phyloP scores from a whole-genome alignment of 306 rosid species.

The Gleditsia sinensis region DNA sequence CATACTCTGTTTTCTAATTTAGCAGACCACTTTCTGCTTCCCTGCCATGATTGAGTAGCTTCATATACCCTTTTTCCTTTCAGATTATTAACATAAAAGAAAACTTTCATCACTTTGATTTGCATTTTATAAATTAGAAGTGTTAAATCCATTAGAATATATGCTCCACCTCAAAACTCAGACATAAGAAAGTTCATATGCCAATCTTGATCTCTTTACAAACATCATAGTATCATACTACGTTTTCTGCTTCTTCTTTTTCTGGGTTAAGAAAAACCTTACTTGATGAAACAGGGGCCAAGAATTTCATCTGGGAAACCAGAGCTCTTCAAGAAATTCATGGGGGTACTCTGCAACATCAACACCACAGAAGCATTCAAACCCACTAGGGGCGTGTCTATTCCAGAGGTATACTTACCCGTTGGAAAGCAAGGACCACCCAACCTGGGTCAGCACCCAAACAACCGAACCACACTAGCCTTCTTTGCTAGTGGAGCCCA shows the following conservation, averaged over 20 bases:
- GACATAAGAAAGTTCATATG: constrained; percentile 64
- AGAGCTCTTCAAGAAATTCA: constrained; percentile 54
- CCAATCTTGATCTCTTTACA: constrained; percentile 49
- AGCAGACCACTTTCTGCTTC: too few relatives aligned
- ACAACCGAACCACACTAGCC: constrained; percentile 46
- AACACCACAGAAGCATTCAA: constrained; percentile 70
- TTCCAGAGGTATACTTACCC: constrained; percentile 67
- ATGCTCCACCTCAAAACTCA: constrained; percentile 35
- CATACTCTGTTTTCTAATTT: background rate
- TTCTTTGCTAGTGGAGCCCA: constrained; percentile 78
- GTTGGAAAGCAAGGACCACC: constrained; percentile 53
- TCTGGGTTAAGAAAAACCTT: too few relatives aligned
- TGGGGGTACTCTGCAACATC: constrained; percentile 73
- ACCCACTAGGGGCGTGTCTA: constrained; percentile 61
- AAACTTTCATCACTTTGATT: too few relatives aligned
- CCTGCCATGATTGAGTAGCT: too few relatives aligned
- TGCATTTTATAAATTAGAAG: background rate
- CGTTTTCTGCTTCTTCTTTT: background rate
- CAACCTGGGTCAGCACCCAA: constrained; percentile 30
- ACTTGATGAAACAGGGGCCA: constrained; percentile 57
- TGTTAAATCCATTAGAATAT: background rate
- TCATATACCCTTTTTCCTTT: background rate
- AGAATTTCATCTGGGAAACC: constrained; percentile 56
- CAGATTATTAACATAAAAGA: background rate
- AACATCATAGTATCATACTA: constrained; percentile 37